Percentiles rank a stretch among this genome's conserved stretches.
These are phyloP conservation scores for Rubia balearica DNA, from an alignment of 305 asterid genomes.

Conservation along the genomic window DNA sequence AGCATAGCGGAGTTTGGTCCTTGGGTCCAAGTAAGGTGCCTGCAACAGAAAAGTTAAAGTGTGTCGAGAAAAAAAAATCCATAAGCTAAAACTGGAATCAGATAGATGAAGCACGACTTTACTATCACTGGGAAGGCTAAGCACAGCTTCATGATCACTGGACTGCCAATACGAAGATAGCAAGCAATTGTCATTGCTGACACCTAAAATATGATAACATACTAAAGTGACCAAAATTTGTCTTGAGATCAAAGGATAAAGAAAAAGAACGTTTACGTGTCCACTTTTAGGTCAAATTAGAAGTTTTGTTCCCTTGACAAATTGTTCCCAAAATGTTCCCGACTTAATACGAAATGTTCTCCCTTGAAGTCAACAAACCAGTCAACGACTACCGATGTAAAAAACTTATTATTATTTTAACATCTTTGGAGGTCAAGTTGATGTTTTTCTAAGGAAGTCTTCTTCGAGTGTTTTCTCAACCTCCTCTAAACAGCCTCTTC, in stretches of 20 bases:
- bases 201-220: neutral
- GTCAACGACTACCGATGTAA: no score
- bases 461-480: no score
- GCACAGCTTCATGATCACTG: neutral
- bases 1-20: slow-evolving; percentile 85
- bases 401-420: no score
- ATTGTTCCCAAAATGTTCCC: no score
- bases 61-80: neutral
- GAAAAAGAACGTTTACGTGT: no score
- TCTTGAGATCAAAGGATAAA: neutral
- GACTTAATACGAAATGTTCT: no score
- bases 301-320: no score
- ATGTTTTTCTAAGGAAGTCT: no score
- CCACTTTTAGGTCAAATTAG: no score
- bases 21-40: slow-evolving; percentile 95
- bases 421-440: no score
- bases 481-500: no score
- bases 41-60: slow-evolving; percentile 21
- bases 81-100: neutral
- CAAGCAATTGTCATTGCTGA: neutral
- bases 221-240: neutral
- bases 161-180: neutral
- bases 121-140: neutral
- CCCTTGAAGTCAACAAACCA: no score
- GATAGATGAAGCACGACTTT: neutral